Evolutionary conservation across 2,329 filamentous ascomycete species (phyloP).

Genomic region (Claviceps sp.): DNA sequence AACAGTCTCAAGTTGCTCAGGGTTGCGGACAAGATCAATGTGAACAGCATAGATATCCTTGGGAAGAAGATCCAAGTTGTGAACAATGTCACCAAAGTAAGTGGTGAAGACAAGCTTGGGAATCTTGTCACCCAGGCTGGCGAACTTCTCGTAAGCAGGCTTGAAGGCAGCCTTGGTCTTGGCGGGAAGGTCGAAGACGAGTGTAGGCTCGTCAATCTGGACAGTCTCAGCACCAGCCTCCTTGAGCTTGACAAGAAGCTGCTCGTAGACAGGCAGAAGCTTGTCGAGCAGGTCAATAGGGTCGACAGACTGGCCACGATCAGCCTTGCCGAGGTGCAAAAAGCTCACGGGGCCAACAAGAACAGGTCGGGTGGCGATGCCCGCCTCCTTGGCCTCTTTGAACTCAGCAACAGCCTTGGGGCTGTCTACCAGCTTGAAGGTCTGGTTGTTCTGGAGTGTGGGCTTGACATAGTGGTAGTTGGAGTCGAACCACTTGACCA

Average conservation of each 20-base stretch:
- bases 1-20: conserved; percentile 88
- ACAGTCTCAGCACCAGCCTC: conserved; percentile 89
- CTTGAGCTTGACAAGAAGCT: conserved; percentile 90
- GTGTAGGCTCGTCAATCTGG: conserved; percentile 94
- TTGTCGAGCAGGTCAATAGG: conserved; percentile 90
- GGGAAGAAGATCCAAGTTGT: conserved; percentile 89
- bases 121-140: conserved; percentile 61
- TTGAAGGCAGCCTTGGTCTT: conserved; percentile 97
- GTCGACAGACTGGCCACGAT: conserved; percentile 84
- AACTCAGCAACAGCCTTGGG: conserved; percentile 94
- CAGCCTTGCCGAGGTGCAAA: conserved; percentile 94
- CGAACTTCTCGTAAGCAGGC: conserved; percentile 87
- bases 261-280: conserved; percentile 86
- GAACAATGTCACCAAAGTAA: conserved; percentile 98
- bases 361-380: conserved; percentile 84
- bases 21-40: conserved; percentile 93
- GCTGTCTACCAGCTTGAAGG: conserved; percentile 74
- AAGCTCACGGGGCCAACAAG: conserved; percentile 93
- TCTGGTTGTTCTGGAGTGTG: conserved; percentile 91
- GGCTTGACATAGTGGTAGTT: conserved; percentile 99
- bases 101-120: conserved; percentile 86
- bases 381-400: conserved; percentile 94
- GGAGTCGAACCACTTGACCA: conserved; percentile 99
- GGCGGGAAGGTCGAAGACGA: conserved; percentile 83
- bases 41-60: conserved; percentile 75